Conservation (phyloP, 345 rosid species). For the rapeseed (Brassica napus) region Da-Ae NC_063438.1:26301501-26302000, state of each 20-base stretch:
- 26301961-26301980: neutral
- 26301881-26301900: neutral
- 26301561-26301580: neutral
- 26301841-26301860: neutral
- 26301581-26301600: neutral
- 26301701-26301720: neutral
- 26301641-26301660: neutral
- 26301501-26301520: too few relatives aligned
- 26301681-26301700: neutral
- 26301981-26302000: slow-evolving; percentile 53
- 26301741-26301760: neutral
- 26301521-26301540: neutral
- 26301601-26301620: neutral
- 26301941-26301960: neutral
- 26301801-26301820: neutral
- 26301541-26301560: neutral
- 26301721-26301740: neutral
- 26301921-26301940: neutral
- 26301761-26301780: neutral
- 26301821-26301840: neutral
- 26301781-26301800: neutral
- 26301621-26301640: neutral
- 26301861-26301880: neutral
- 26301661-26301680: neutral
- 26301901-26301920: neutral